phyloP scores from a whole-genome alignment of 2,329 filamentous ascomycete species.

The Coniella lustricola region DNA sequence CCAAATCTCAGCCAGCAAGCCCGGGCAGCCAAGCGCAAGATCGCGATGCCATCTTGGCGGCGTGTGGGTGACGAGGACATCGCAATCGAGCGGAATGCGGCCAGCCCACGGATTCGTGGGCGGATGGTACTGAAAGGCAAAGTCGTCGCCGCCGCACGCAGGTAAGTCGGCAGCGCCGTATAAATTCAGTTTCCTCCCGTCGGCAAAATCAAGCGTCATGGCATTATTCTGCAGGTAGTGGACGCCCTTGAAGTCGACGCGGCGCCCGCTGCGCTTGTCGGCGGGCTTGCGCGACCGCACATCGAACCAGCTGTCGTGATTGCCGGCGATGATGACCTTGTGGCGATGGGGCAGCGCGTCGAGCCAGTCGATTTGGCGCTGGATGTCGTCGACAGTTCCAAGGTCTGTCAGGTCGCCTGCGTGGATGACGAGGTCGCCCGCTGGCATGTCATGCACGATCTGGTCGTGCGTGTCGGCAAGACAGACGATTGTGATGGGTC shows the following conservation, averaged over 20 bases:
- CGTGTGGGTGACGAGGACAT: constrained; percentile 75
- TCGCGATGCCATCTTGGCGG: constrained; percentile 71
- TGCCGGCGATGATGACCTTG: constrained; percentile 79
- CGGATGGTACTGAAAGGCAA: constrained; percentile 71
- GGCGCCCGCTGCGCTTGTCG: constrained; percentile 44
- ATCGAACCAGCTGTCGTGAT: constrained; percentile 86
- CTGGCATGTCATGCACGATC: constrained; percentile 52
- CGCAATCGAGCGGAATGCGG: constrained; percentile 63
- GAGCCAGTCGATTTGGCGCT: constrained; percentile 81
- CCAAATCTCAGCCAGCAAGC: constrained; percentile 66
- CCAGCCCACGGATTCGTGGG: constrained; percentile 63
- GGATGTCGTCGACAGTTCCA: constrained; percentile 67
- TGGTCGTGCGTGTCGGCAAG: constrained; percentile 82
- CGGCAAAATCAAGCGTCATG: constrained; percentile 55
- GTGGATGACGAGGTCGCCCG: constrained; percentile 81
- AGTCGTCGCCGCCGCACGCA: constrained; percentile 60
- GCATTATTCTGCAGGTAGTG: constrained; percentile 69
- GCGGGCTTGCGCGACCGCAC: constrained; percentile 49
- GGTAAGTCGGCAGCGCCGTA: constrained; percentile 82
- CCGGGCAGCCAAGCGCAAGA: constrained; percentile 62
- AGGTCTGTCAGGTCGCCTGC: constrained; percentile 76
- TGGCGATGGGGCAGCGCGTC: constrained; percentile 64
- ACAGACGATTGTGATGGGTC: constrained; percentile 69
- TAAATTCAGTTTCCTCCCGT: constrained; percentile 55
- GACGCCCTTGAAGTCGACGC: constrained; percentile 59